Conservation (phyloP, 176 grass and related monocot species). For the Luzula sylvatica region DNA sequence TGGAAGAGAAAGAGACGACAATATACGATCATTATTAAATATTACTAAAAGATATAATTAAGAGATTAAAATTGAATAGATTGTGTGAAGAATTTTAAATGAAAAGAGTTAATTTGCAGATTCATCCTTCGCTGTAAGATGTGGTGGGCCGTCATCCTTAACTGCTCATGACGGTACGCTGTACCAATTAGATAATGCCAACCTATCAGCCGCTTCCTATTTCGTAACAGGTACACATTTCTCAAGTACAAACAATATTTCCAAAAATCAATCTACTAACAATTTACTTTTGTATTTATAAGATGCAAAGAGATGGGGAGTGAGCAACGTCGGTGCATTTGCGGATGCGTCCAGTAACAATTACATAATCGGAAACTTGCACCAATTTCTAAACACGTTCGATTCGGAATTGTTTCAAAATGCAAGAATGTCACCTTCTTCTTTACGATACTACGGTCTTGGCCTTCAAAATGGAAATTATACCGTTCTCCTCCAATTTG, state of each 20-base stretch:
- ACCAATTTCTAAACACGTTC: constrained; percentile 40
- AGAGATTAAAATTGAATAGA: no score
- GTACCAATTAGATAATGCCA: constrained; percentile 40
- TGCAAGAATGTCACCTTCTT: constrained; percentile 56
- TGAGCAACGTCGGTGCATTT: constrained; percentile 46
- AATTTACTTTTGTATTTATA: background rate
- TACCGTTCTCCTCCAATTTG: constrained; percentile 52
- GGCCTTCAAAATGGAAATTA: constrained; percentile 82
- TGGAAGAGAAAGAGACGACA: no score
- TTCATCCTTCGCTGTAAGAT: constrained; percentile 53
- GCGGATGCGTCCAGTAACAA: constrained; percentile 4
- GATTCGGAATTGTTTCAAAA: constrained; percentile 56
- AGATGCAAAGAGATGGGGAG: constrained; percentile 37
- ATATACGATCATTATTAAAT: no score
- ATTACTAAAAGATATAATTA: no score
- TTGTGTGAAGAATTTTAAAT: no score
- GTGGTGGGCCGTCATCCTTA: constrained; percentile 31
- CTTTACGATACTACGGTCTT: constrained; percentile 59
- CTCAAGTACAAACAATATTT: no score
- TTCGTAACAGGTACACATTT: constrained; percentile 25
- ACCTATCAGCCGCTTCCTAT: constrained; percentile 43
- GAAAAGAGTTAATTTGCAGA: constrained; percentile 50
- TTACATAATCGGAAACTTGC: constrained; percentile 37
- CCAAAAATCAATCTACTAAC: background rate
- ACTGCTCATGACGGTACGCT: constrained; percentile 35